Conservation (phyloP, 2,329 filamentous ascomycete genomes). For the Byssoonygena ceratinophila region DNA sequence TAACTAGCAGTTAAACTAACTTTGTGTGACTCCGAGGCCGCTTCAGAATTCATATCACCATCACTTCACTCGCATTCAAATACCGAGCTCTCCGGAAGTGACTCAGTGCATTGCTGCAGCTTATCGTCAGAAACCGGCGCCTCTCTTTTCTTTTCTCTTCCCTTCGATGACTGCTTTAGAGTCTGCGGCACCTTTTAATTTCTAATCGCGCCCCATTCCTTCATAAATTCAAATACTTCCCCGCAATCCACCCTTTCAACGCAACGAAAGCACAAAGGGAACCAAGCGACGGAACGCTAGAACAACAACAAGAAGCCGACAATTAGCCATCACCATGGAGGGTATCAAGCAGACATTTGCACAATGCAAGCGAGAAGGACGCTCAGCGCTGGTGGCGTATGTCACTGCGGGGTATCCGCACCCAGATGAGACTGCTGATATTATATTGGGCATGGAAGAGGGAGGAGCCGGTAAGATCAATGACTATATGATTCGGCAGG, state of each 20-base stretch:
- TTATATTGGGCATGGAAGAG: slow-evolving; percentile 80
- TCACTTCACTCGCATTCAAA: not conserved
- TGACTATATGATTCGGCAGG: not conserved
- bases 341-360: slow-evolving; percentile 48
- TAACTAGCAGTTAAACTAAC: not conserved
- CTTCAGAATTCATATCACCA: not conserved
- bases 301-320: not conserved
- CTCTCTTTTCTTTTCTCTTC: not conserved
- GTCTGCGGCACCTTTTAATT: not conserved
- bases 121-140: not conserved
- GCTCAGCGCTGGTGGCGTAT: slow-evolving; percentile 86
- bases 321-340: slow-evolving; percentile 35
- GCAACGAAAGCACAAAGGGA: not conserved
- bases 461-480: slow-evolving; percentile 66
- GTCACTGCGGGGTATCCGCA: slow-evolving; percentile 89
- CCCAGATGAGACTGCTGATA: slow-evolving; percentile 67
- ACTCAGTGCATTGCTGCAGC: not conserved
- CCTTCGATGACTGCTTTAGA: not conserved
- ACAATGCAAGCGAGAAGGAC: slow-evolving; percentile 45
- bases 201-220: not conserved
- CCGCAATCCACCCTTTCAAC: not conserved
- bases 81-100: not conserved
- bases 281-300: not conserved
- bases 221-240: not conserved
- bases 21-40: not conserved